Evolutionary conservation across 2,329 filamentous ascomycete genomes (phyloP), one percentile per base, ranked within the genome.

Genomic region (Sordariomycetes sp.): DNA sequence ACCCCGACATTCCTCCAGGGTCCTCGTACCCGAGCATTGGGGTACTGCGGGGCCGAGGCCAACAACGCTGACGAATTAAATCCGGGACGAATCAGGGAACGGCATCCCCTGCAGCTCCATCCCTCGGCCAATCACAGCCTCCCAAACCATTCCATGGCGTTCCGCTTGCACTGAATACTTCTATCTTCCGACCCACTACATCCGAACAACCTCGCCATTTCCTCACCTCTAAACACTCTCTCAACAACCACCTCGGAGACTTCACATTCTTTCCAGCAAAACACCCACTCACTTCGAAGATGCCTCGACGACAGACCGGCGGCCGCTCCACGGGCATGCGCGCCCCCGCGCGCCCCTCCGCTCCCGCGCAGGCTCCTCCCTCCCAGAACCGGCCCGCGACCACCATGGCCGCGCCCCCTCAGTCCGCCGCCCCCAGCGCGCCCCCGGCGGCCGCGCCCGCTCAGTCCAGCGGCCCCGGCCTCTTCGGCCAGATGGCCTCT

Each of bases 401-500:
- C 59, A 89, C 89, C 62, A 80, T 86, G 65, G 79, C 81, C 61
- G 73, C 76, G 57, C 67, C 72, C 60, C 66, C 69, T 53, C 70
- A 76, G 58, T 60, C 67, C 39, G 67, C 75, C 56, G 73, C 81
- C 57, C 78, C 67, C 39, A 67, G 75, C 56, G 73, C 81, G 57
- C 78, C 81, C 55, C 76, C 77, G 59, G 69, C 72, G 56, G 70
- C 77, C 53, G 70, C 73, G 57, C 70, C 74, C 53, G 72, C 75
- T 55, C 70, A 72, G 56, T 80, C 81, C 57, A 79, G 86, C 63
- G 89, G 90, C 32, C 85, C 90, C 5, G 92, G 94, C 62, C 79
- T 99, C 12, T 90, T 99, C 65, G 92, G 90, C 59, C 90, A 97
- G 79, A 96, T 99, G 88, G 94, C 94, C 63, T 90, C 86, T 69